Conservation (phyloP, 2,329 filamentous ascomycete genomes). For the Zarea fungicola region DNA sequence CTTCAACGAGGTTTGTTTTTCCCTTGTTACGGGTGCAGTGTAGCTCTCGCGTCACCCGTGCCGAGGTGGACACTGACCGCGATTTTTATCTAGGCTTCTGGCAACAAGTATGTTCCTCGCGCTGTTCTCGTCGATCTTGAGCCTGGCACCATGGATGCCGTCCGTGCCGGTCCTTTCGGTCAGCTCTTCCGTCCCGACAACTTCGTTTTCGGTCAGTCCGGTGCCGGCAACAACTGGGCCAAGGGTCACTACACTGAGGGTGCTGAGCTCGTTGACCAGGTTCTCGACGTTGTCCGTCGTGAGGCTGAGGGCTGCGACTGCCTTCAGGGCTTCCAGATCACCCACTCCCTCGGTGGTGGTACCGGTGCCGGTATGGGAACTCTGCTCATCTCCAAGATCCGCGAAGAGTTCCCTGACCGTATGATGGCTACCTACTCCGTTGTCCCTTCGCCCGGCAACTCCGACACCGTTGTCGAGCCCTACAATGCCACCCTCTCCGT, state of each 20-base stretch:
- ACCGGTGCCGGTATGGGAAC: conserved; percentile 99
- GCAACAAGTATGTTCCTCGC: conserved; percentile 99
- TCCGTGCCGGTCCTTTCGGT: conserved; percentile 95
- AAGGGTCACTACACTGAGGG: conserved; percentile 99
- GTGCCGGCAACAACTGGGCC: conserved; percentile 99
- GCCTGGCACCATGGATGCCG: conserved; percentile 99
- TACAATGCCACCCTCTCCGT: conserved; percentile 99
- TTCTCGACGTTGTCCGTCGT: conserved; percentile 96
- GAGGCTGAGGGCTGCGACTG: conserved; percentile 99
- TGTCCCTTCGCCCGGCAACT: conserved; percentile 97
- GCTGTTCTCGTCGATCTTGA: conserved; percentile 99
- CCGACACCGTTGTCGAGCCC: conserved; percentile 98
- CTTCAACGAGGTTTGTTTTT: conserved; percentile 67
- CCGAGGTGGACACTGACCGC: conserved; percentile 8
- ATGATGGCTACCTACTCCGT: conserved; percentile 99
- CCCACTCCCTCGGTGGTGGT: conserved; percentile 99
- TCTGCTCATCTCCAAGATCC: conserved; percentile 99
- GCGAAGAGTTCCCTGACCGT: conserved; percentile 98
- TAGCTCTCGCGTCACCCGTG: background rate
- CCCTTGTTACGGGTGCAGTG: background rate
- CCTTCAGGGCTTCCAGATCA: conserved; percentile 99
- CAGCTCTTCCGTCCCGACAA: conserved; percentile 99
- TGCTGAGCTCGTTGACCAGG: conserved; percentile 96
- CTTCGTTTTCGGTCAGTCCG: conserved; percentile 99
- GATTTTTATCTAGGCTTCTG: conserved; percentile 62